phyloP scores from a whole-genome alignment of 148 eudicot genomes.

The Fagopyrum esculentum region DNA sequence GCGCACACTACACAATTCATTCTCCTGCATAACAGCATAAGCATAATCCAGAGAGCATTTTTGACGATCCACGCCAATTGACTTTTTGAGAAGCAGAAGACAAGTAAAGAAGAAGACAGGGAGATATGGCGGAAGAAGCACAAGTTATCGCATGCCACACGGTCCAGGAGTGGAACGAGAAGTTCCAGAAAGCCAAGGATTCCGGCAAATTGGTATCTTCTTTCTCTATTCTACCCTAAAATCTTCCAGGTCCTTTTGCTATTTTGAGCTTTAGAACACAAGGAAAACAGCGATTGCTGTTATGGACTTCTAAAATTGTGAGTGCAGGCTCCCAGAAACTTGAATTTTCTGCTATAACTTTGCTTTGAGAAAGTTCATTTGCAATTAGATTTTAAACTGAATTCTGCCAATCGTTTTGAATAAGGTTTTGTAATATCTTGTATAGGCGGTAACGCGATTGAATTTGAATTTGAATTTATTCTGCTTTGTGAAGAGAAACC shows the following conservation, averaged over 20 bases:
- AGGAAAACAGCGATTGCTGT: neutral
- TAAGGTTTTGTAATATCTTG: neutral
- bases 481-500: too few species aligned
- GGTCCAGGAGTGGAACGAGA: neutral
- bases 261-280: neutral
- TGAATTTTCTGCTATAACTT: neutral
- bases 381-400: neutral
- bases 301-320: neutral
- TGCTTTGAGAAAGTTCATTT: neutral
- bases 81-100: neutral
- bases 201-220: neutral
- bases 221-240: neutral
- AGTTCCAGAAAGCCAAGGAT: neutral
- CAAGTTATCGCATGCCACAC: neutral
- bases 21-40: too few species aligned
- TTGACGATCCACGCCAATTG: neutral
- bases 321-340: neutral
- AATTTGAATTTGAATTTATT: too few species aligned
- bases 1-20: too few species aligned
- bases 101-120: neutral
- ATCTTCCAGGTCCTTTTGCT: neutral
- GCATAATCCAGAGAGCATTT: neutral
- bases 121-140: conserved; percentile 1
- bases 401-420: neutral
- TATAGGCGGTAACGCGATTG: neutral